Evolutionary conservation across 176 grass and related monocot genomes (phyloP), one percentile per base, ranked within the genome.

Genomic region (Otatea glauca): DNA sequence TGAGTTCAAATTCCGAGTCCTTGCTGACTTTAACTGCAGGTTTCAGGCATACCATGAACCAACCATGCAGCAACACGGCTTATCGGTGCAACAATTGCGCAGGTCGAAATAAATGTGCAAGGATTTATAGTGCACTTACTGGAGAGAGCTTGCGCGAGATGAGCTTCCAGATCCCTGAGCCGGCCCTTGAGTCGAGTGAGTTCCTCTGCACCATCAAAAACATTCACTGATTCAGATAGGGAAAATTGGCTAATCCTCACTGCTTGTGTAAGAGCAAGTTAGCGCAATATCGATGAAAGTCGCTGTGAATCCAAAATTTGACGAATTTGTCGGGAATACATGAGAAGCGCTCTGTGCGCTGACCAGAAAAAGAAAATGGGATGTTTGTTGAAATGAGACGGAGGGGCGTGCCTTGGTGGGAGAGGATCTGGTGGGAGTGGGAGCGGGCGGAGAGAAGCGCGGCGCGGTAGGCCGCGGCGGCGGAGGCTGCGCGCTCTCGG

Each of bases 21-120:
- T 81, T 89, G 67, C 45, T 2, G 38, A 21, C 21, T 74, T 91
- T 87, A 53, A 69, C 96, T 98, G 89, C 65, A 18, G 66, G 79
- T 85, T 70, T 43, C 75, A 53, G 50, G 34, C 17, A 59, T 15
- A 63, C 5, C 6, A 81, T 61, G 55, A 78, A 67, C 35, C 49
- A 75, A 17, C 15, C 8, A 20, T n/a, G 81, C 66, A 50, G 42
- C 34, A 80, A 41, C 32, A 7, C 25, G 68, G 1, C 58, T 7
- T 38, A 56, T 72, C 18, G 15, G 15, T 23, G 32, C 68, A 23
- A 20, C 24, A n/a, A 16, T 18, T 37, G 25, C 25, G 5, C 15
- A 20, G 0, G 4, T 50, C 16, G 48, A 75, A 20, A 65, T 38
- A 66, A 45, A 35, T 86, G 55, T 32, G 70, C 23, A 53, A 62